phyloP scores from a whole-genome alignment of 257 asterid genomes.

The Solanum megistacrolobum region DNA sequence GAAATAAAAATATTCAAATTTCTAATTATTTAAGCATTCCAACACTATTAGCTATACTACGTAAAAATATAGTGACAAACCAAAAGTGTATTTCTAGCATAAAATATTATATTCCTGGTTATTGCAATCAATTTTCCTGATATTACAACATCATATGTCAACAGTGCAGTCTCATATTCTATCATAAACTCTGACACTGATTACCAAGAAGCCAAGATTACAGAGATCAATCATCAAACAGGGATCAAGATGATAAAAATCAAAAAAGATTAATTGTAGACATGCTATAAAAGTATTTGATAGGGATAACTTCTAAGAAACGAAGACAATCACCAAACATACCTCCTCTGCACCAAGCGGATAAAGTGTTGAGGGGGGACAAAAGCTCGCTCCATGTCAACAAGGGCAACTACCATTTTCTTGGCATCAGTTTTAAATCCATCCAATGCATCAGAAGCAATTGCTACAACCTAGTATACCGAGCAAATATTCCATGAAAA shows the following conservation, averaged over 20 bases:
- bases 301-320: neutral
- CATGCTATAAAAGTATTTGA: neutral
- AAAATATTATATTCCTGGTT: neutral
- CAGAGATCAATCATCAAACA: neutral
- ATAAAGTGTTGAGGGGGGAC: constrained; percentile 98
- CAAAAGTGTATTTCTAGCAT: neutral
- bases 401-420: constrained; percentile 96
- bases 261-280: neutral
- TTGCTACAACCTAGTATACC: constrained; percentile 52
- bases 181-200: neutral
- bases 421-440: constrained; percentile 81
- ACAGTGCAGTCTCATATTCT: neutral
- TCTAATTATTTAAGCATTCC: neutral
- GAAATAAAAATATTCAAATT: neutral
- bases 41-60: neutral
- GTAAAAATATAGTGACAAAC: neutral
- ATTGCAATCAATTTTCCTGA: neutral
- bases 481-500: neutral
- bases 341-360: constrained; percentile 94
- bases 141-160: neutral
- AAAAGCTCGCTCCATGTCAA: constrained; percentile 97
- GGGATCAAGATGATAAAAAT: neutral
- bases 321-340: constrained; percentile 8
- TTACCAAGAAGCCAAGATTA: neutral
- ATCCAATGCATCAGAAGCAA: constrained; percentile 87